Evolutionary conservation across 1,284 basidiomycete species (phyloP), one percentile per base, ranked within the genome.

Genomic region (Tylopilus orsonianus): DNA sequence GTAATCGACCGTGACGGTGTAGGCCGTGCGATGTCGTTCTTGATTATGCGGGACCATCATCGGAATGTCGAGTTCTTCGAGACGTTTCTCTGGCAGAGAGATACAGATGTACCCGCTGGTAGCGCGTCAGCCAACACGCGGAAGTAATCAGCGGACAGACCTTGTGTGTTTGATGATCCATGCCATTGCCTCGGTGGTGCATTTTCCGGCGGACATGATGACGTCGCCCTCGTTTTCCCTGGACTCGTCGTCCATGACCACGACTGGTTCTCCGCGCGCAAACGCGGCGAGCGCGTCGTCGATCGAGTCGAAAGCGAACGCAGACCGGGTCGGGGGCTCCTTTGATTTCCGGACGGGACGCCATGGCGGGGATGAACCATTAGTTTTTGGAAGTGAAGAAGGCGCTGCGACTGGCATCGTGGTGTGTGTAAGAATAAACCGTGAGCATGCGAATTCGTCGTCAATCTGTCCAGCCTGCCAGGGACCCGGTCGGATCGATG

Each of bases 81-180:
- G 79, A 5, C 91, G 83, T 29, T 84, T 74, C 8, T 80, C 77
- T 0, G 92, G 89, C 1, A 98, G 76, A 7, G 93, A 83, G 50
- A 96, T 82, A 69, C 97, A 99, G 56, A 99, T 89, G 74, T 92
- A 99, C 1, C 97, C 96, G 63, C 95, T 97, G 57, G 18, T 39
- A 41, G 34, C 14, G 24, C 41, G 52, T 59, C 38, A 60, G 37
- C 39, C 12, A 18, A 41, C 22, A 30, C 27, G 27, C 38, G 8
- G 8, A 14, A 8, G 29, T 34, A 33, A 6, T 22, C 8, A 35
- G 38, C 8, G 4, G 12, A 69, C 82, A 50, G 54, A 94, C 94
- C 92, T 96, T 0, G 92, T 93, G 71, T 96, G 87, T 66, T 88
- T 87, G 68, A 99, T 94, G 80, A 99, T 91, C 93, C 93, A 99